Evolutionary conservation across 805 yeast species (phyloP).

Genomic region (Lachancea thermotolerans): DNA sequence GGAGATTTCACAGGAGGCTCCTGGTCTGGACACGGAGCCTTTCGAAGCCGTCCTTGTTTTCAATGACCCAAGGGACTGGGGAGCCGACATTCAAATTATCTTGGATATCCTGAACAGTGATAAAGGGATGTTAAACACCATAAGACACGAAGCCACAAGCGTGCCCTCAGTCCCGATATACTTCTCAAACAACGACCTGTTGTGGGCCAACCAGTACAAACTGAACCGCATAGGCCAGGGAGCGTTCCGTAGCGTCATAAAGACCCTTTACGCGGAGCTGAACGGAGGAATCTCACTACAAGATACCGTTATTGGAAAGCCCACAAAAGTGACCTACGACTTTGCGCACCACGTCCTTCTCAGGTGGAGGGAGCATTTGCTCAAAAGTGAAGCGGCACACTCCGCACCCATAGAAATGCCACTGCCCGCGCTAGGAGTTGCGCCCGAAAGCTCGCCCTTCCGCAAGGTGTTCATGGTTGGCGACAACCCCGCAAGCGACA

Average conservation of each 20-base stretch:
- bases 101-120: slow-evolving; percentile 62
- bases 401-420: slow-evolving; percentile 18
- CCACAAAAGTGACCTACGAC: slow-evolving; percentile 70
- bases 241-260: slow-evolving; percentile 61
- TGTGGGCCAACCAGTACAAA: slow-evolving; percentile 80
- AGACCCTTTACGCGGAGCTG: slow-evolving; percentile 47
- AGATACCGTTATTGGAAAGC: slow-evolving; percentile 71
- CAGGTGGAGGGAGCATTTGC: slow-evolving; percentile 39
- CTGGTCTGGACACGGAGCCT: slow-evolving; percentile 30
- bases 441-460: slow-evolving; percentile 40
- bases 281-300: slow-evolving; percentile 45
- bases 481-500: slow-evolving; percentile 92
- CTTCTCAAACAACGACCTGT: slow-evolving; percentile 75
- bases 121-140: slow-evolving; percentile 58
- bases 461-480: slow-evolving; percentile 87
- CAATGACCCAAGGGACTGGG: slow-evolving; percentile 86
- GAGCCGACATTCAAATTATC: slow-evolving; percentile 74
- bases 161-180: slow-evolving; percentile 62
- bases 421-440: slow-evolving; percentile 41
- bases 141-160: slow-evolving; percentile 30
- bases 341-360: slow-evolving; percentile 70
- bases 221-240: slow-evolving; percentile 89
- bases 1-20: slow-evolving; percentile 28
- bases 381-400: slow-evolving; percentile 11
- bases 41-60: slow-evolving; percentile 77